These are phyloP conservation scores for Metrosideros polymorpha DNA, from an alignment of 441 rosid species.

Conservation along the genomic window DNA sequence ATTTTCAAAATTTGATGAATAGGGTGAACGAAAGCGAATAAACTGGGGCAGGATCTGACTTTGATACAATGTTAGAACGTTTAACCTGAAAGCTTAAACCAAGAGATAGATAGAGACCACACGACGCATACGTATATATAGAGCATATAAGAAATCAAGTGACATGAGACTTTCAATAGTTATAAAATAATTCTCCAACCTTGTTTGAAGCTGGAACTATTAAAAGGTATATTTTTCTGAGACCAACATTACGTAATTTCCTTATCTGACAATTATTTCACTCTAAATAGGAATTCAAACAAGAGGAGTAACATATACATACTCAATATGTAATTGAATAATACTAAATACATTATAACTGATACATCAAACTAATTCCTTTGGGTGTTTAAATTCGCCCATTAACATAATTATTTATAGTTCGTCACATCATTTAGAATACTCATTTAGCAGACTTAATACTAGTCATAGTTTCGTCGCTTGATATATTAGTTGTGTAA, in stretches of 20 bases:
- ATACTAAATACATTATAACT: not conserved
- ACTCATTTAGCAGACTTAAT: not conserved
- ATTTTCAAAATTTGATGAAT: not conserved
- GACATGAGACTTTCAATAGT: not conserved
- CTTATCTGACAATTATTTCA: not conserved
- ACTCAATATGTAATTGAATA: not conserved
- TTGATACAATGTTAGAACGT: fast-evolving
- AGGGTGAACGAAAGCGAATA: not conserved
- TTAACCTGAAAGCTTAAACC: not conserved
- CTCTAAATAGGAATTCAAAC: not conserved
- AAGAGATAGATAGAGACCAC: not conserved
- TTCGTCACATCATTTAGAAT: not conserved
- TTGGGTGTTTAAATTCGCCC: not conserved
- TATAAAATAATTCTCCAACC: not conserved
- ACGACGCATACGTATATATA: not conserved
- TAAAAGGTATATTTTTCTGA: not conserved
- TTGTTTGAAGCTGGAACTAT: not conserved
- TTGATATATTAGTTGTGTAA: not conserved
- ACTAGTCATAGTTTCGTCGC: not conserved
- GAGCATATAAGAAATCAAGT: too few species aligned
- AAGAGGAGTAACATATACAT: not conserved
- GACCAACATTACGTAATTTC: not conserved
- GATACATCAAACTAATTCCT: not conserved
- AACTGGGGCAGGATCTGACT: fast-evolving
- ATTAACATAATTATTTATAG: not conserved